A percentile compares a stretch with the other conserved stretches of the same genome.
Conservation (phyloP, 495 filamentous ascomycete species). For the Penicillium cosmopolitanum region DNA sequence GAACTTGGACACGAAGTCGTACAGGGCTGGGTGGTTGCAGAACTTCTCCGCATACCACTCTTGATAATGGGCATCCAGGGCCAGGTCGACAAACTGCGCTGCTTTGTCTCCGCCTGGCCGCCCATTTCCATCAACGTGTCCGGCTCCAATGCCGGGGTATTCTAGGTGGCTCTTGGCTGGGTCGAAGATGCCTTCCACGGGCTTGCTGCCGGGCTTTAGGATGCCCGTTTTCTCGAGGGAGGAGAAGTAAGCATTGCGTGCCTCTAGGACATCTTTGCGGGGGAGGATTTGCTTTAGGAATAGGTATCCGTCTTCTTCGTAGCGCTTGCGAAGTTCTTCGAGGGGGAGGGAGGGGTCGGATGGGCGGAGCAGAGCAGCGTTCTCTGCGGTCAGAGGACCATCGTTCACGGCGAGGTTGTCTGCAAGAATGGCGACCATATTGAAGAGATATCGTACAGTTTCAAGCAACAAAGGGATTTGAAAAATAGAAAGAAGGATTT, state of each 20-base stretch:
- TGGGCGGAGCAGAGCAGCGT: constrained; percentile 47
- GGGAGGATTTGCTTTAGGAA: constrained; percentile 63
- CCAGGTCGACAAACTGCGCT: constrained; percentile 55
- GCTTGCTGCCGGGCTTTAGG: constrained; percentile 47
- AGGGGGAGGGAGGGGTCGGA: constrained; percentile 42
- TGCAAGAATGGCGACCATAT: constrained; percentile 37
- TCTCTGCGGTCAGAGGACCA: constrained; percentile 52
- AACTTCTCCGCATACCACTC: constrained; percentile 62
- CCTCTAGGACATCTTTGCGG: constrained; percentile 57
- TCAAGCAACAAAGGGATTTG: not conserved
- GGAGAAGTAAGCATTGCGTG: constrained; percentile 60
- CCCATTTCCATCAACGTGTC: constrained; percentile 52
- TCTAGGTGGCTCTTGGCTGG: constrained; percentile 44
- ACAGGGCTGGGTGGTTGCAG: constrained; percentile 56
- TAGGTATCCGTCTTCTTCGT: constrained; percentile 61
- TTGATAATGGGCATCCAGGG: constrained; percentile 58
- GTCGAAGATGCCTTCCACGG: constrained; percentile 58
- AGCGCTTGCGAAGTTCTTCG: constrained; percentile 54
- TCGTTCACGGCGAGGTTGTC: constrained; percentile 52
- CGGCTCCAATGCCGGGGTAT: constrained; percentile 63
- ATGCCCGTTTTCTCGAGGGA: constrained; percentile 58
- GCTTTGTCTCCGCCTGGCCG: constrained; percentile 48
- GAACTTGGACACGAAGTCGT: constrained; percentile 55
- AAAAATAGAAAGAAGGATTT: not conserved
- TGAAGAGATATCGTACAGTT: constrained; percentile 1